Evolutionary conservation across 2,329 filamentous ascomycete genomes (phyloP), one percentile per base, ranked within the genome.

Genomic region (Pestalotiopsis sp.): DNA sequence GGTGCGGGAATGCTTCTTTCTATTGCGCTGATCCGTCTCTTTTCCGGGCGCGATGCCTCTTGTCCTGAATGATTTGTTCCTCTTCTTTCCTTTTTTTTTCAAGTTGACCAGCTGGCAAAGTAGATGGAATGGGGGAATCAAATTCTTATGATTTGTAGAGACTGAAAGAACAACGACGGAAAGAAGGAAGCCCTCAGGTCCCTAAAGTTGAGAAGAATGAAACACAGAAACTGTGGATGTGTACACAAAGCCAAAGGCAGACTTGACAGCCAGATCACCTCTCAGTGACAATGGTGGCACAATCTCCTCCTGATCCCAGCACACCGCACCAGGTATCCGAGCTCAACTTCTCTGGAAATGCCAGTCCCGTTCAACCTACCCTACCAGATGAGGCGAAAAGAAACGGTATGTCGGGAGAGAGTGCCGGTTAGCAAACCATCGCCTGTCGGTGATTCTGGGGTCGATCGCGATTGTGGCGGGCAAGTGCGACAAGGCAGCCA

Each of bases 91-190:
- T 75, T 62, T 72, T 69, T 73, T 68, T 72, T 74, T 73, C 69
- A 71, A 76, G 73, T 70, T 52, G 72, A 73, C 74, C 74, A 75
- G 72, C 73, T 77, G 75, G 73, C 76, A 78, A 76, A 69, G 52
- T 74, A 75, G 72, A 73, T 75, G 74, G 75, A 79, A 36, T 60
- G 74, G 73, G 45, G 59, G 75, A 77, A 77, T 78, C 76, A 78
- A 79, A 52, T n/a, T 78, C 77, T 69, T 71, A 73, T 76, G 76
- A 78, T 75, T 36, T 79, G 77, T 78, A 79, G 57, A 52, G 45
- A 74, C 74, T 77, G 73, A 68, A 73, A 74, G 73, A 77, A 76
- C 75, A 77, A 75, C 31, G 31, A 36, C 73, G 71, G 72, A 52
- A 52, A 52, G 20, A 52, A 36, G 31, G 31, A 70, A 73, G 71